Percentiles rank a stretch among this genome's conserved stretches.
phyloP scores from a whole-genome alignment of 345 rosid species.

The Melastoma malabathricum region DNA sequence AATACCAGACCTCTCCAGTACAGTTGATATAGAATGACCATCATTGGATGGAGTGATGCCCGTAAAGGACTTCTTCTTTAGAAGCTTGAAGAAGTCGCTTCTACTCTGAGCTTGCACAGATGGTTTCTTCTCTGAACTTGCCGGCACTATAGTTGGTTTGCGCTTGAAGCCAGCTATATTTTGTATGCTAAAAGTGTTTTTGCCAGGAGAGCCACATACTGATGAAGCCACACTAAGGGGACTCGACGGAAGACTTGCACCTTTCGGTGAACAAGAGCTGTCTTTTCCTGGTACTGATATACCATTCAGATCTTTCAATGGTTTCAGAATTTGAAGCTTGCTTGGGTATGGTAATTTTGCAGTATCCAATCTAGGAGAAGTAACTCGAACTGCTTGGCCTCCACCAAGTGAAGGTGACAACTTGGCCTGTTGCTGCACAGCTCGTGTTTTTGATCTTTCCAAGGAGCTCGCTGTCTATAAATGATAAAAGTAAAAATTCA shows the following conservation, averaged over 20 bases:
- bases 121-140: constrained; percentile 27
- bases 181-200: constrained; percentile 14
- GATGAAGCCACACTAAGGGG: constrained; percentile 11
- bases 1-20: constrained; percentile 19
- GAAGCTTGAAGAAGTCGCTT: constrained; percentile 39
- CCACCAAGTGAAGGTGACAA: constrained; percentile 3
- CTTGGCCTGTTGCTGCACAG: constrained; percentile 16
- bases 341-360: constrained; percentile 17
- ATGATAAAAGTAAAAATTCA: constrained; percentile 1
- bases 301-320: constrained; percentile 22
- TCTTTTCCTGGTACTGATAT: constrained; percentile 17
- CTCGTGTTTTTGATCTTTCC: constrained; percentile 25
- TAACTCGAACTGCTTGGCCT: constrained; percentile 16
- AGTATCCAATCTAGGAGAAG: constrained; percentile 22
- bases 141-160: constrained; percentile 7
- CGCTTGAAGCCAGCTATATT: constrained; percentile 13
- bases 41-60: constrained; percentile 8
- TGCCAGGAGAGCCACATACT: constrained; percentile 15
- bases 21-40: constrained; percentile 9
- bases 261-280: constrained; percentile 21
- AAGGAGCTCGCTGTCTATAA: constrained; percentile 23
- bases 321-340: constrained; percentile 32
- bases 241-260: constrained; percentile 15
- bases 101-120: constrained; percentile 32
- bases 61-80: constrained; percentile 34